phyloP scores from a whole-genome alignment of 495 filamentous ascomycete species.

The Aspergillus coremiiformis region DNA sequence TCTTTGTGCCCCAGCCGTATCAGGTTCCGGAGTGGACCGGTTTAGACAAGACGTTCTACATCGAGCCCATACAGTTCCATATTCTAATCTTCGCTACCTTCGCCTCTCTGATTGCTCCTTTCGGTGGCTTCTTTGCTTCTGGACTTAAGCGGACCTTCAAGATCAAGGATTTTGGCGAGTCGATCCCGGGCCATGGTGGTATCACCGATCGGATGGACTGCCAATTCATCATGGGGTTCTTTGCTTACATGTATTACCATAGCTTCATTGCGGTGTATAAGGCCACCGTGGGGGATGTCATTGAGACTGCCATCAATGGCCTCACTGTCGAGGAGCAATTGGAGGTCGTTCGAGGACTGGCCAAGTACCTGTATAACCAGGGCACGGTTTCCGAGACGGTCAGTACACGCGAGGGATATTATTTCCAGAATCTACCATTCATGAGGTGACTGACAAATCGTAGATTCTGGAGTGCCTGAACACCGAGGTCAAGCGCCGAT shows the following conservation, averaged over 20 bases:
- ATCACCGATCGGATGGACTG: conserved; percentile 99
- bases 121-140: conserved; percentile 97
- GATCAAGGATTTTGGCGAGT: conserved; percentile 99
- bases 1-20: conserved; percentile 75
- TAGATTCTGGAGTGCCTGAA: conserved; percentile 39
- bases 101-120: conserved; percentile 93
- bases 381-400: conserved; percentile 60
- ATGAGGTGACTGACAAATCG: not conserved
- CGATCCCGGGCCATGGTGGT: conserved; percentile 94
- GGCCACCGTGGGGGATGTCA: conserved; percentile 71
- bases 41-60: conserved; percentile 52
- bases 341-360: conserved; percentile 75
- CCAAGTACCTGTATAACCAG: conserved; percentile 82
- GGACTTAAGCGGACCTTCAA: conserved; percentile 98
- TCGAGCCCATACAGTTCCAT: conserved; percentile 92
- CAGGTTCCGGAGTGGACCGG: conserved; percentile 64
- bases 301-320: conserved; percentile 83
- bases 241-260: conserved; percentile 96
- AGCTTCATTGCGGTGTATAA: conserved; percentile 89
- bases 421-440: not conserved
- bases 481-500: conserved; percentile 37
- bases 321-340: conserved; percentile 78
- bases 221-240: conserved; percentile 99
- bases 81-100: conserved; percentile 87
- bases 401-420: conserved; percentile 13